Evolutionary conservation across 2,329 filamentous ascomycete genomes (phyloP).

Genomic region (Rhexocercosporidium sp.): DNA sequence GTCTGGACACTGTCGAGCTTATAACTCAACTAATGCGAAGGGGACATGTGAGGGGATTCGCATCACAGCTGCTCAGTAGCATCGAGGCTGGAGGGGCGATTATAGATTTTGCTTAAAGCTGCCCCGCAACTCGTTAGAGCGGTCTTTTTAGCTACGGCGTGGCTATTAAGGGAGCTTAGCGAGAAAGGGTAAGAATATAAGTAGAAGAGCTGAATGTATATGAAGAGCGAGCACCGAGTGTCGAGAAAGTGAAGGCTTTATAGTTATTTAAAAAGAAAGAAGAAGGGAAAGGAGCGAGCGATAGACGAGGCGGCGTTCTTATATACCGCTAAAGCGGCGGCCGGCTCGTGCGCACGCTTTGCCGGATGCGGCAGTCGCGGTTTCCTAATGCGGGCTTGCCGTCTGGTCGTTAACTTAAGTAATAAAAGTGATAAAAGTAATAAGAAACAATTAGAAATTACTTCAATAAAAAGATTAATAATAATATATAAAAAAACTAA

Average conservation of each 20-base stretch:
- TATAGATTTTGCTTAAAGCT: neutral
- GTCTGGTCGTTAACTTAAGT: slow-evolving; percentile 6
- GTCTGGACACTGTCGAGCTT: slow-evolving; percentile 19
- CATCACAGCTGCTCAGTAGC: slow-evolving; percentile 24
- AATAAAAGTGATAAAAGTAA: too few relatives aligned
- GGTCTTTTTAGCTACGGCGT: slow-evolving; percentile 28
- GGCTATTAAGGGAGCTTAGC: slow-evolving; percentile 25
- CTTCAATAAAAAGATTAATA: too few relatives aligned
- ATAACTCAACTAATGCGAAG: slow-evolving; percentile 30
- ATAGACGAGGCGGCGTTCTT: slow-evolving; percentile 5
- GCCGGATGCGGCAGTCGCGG: neutral
- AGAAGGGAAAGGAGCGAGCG: neutral
- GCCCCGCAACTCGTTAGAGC: neutral
- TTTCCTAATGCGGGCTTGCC: neutral
- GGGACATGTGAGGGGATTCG: slow-evolving; percentile 9
- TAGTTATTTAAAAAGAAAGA: neutral
- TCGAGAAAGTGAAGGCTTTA: neutral
- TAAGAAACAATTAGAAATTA: too few relatives aligned
- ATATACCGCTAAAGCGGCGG: slow-evolving; percentile 12
- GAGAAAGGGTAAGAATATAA: slow-evolving; percentile 5
- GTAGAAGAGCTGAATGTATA: slow-evolving; percentile 29
- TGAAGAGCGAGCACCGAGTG: slow-evolving; percentile 16
- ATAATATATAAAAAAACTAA: too few relatives aligned
- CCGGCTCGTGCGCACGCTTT: slow-evolving; percentile 1
- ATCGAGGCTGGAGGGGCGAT: slow-evolving; percentile 25